Evolutionary conservation across 2,329 filamentous ascomycete genomes (phyloP).

Genomic region (Fusarium subglutinans): DNA sequence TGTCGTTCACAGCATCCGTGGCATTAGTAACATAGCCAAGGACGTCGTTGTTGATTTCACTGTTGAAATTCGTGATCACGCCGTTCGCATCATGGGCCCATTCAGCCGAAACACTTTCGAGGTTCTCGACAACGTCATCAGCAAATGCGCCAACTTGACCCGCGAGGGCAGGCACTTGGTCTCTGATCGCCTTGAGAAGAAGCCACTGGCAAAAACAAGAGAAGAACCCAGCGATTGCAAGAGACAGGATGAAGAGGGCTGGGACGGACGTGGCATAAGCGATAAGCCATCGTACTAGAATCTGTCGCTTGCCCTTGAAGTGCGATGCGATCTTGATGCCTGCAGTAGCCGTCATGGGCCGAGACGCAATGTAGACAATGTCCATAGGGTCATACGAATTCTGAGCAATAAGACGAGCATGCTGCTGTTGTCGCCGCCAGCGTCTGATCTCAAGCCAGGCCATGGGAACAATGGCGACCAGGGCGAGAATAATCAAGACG

Average conservation of each 20-base stretch:
- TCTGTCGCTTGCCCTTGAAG: constrained; percentile 73
- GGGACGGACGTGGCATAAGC: constrained; percentile 88
- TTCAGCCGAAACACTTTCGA: constrained; percentile 76
- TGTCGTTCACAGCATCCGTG: constrained; percentile 84
- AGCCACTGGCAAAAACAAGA: constrained; percentile 85
- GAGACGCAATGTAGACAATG: constrained; percentile 85
- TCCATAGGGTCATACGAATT: constrained; percentile 83
- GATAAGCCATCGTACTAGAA: constrained; percentile 82
- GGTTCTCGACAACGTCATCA: constrained; percentile 75
- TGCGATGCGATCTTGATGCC: constrained; percentile 76
- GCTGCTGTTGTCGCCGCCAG: constrained; percentile 77
- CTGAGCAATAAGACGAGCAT: constrained; percentile 71
- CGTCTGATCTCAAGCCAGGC: constrained; percentile 81
- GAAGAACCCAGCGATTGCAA: constrained; percentile 83
- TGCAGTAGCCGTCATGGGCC: constrained; percentile 76
- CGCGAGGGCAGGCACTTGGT: constrained; percentile 79
- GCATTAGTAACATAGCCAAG: constrained; percentile 88
- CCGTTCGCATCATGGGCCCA: constrained; percentile 83
- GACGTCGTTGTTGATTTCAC: constrained; percentile 83
- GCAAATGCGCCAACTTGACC: constrained; percentile 82
- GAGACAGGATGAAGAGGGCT: constrained; percentile 85
- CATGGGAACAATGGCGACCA: constrained; percentile 81
- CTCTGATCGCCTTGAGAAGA: constrained; percentile 76
- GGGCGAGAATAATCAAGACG: constrained; percentile 75
- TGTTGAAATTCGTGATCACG: constrained; percentile 75